These are phyloP conservation scores for Phytophthora rubi DNA, from an alignment of 352 stramenopile genomes.

Conservation along the genomic window DNA sequence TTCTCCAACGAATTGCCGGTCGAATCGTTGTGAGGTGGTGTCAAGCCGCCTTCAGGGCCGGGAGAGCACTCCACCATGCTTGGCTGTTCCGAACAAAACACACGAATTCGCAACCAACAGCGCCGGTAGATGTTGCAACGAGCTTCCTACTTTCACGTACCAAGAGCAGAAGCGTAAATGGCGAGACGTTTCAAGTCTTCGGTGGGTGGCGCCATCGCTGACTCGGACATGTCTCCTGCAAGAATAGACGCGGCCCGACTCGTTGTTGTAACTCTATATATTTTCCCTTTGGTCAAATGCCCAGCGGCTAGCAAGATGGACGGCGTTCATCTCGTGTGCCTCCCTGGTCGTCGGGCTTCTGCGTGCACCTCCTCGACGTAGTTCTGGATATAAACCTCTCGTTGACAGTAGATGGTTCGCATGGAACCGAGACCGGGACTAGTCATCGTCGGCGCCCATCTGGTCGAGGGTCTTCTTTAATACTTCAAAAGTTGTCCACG, in stretches of 20 bases:
- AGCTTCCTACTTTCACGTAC: conserved; percentile 18
- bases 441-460: conserved; percentile 43
- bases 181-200: conserved; percentile 22
- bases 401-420: conserved; percentile 29
- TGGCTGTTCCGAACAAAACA: conserved; percentile 23
- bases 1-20: conserved; percentile 1
- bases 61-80: conserved; percentile 29
- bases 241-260: conserved; percentile 33
- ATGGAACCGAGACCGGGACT: conserved; percentile 27
- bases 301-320: conserved; percentile 19
- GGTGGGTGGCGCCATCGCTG: conserved; percentile 6
- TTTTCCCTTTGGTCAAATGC: conserved; percentile 37
- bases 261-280: conserved; percentile 52
- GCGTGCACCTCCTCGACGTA: conserved; percentile 22
- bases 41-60: conserved; percentile 7
- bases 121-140: conserved; percentile 10
- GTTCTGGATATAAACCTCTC: conserved; percentile 29
- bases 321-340: conserved; percentile 13
- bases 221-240: conserved; percentile 21
- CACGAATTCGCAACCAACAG: conserved; percentile 23
- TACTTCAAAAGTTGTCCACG: conserved; percentile 99
- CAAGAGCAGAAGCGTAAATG: conserved; percentile 18
- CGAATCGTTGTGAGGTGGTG: conserved; percentile 11
- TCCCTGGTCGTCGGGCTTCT: conserved; percentile 11
- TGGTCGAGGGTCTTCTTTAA: conserved; percentile 87